Percentiles rank a stretch among this genome's conserved stretches.
Conservation (phyloP, 345 rosid species). For the Eucalyptus viminalis region DNA sequence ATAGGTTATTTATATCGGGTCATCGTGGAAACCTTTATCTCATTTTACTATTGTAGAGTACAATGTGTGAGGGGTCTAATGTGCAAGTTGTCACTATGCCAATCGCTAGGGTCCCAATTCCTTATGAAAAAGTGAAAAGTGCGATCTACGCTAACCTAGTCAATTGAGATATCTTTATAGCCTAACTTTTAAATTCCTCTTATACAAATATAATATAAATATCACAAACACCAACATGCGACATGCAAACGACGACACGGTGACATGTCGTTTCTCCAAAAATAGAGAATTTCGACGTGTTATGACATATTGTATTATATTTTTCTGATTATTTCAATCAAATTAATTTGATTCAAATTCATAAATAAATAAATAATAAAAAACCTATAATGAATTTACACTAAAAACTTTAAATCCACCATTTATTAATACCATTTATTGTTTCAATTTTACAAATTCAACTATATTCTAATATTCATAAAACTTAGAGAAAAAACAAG, state of each 20-base stretch:
- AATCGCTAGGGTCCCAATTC: neutral
- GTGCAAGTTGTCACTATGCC: neutral
- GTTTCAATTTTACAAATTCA: too few species aligned
- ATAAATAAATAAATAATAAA: too few species aligned
- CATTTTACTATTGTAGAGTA: neutral
- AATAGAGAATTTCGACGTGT: too few species aligned
- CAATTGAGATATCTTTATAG: neutral
- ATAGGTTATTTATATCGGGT: neutral
- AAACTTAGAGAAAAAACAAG: too few species aligned
- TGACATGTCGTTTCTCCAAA: too few species aligned
- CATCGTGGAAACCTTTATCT: neutral
- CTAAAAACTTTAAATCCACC: too few species aligned
- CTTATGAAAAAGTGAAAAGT: neutral
- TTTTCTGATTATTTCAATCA: too few species aligned
- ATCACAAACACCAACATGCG: rapidly evolving
- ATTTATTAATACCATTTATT: too few species aligned
- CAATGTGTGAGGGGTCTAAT: neutral
- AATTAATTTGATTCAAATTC: too few species aligned
- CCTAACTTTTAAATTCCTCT: neutral
- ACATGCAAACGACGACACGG: rapidly evolving
- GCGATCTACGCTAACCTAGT: neutral
- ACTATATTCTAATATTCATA: too few species aligned
- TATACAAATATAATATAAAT: neutral
- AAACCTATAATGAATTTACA: too few species aligned
- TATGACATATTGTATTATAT: too few species aligned